phyloP scores from a whole-genome alignment of 78 protist species.

The Polysphondylium violaceum region DNA sequence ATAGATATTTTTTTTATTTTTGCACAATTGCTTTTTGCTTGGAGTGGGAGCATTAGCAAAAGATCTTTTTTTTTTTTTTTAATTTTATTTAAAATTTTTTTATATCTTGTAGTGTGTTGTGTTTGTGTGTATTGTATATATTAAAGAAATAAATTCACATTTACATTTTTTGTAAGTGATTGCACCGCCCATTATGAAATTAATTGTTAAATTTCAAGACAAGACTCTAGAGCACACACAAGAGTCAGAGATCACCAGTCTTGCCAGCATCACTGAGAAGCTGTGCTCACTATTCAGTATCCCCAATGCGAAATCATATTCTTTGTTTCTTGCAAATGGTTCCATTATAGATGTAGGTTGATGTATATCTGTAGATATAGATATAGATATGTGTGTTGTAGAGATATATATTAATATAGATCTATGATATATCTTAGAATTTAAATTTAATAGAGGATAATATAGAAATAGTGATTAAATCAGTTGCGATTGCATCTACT shows the following conservation, averaged over 20 bases:
- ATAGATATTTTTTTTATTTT: too few relatives aligned
- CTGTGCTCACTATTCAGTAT: constrained; percentile 2
- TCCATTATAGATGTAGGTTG: constrained; percentile 2
- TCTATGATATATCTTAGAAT: not conserved
- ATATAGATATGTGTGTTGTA: not conserved
- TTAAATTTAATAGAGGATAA: constrained; percentile 27
- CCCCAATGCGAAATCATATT: constrained; percentile 1
- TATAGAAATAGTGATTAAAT: constrained; percentile 8
- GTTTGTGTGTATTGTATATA: too few relatives aligned
- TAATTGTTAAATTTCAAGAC: constrained; percentile 14
- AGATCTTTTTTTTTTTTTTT: too few relatives aligned
- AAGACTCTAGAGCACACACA: not conserved
- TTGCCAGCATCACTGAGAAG: not conserved
- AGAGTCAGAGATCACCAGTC: not conserved
- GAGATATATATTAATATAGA: not conserved
- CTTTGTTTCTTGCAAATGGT: constrained; percentile 7
- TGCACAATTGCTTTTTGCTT: too few relatives aligned
- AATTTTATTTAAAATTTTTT: too few relatives aligned
- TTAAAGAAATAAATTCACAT: too few relatives aligned
- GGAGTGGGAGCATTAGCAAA: too few relatives aligned
- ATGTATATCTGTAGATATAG: not conserved
- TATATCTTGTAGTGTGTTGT: too few relatives aligned
- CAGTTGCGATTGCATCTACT: not conserved
- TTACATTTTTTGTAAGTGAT: too few relatives aligned
- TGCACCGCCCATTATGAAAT: too few relatives aligned